Conservation (phyloP, 2,329 filamentous ascomycete species). For the Penicillium sp. region DNA sequence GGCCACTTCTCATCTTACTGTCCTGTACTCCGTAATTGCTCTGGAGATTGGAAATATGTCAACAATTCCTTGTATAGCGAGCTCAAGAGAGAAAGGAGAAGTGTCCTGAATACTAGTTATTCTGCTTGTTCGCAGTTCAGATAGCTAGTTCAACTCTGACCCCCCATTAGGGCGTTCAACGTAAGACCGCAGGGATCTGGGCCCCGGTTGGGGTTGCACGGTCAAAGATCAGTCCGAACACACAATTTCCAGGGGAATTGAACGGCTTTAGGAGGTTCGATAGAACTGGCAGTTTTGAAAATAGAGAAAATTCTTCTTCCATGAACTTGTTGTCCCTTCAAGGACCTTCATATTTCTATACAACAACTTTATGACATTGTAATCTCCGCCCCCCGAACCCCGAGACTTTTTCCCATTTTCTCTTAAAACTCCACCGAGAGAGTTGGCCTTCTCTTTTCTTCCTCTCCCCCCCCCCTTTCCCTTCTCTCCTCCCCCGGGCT, state of each 20-base stretch:
- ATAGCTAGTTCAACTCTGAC: background rate
- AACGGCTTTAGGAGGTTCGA: background rate
- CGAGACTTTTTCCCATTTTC: constrained; percentile 23
- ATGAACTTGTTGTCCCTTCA: background rate
- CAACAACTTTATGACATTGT: background rate
- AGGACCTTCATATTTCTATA: background rate
- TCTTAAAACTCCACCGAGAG: constrained; percentile 26
- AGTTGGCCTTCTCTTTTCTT: constrained; percentile 20
- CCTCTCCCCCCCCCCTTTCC: constrained; percentile 18
- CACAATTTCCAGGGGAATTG: constrained; percentile 12
- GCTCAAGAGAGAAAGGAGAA: background rate
- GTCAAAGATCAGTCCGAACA: constrained; percentile 12
- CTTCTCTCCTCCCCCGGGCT: constrained; percentile 16
- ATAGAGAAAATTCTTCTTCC: background rate
- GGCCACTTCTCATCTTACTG: background rate
- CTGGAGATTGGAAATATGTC: background rate
- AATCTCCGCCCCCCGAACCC: constrained; percentile 21
- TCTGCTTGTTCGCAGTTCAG: background rate
- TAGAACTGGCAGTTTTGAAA: background rate
- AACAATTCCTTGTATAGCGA: background rate
- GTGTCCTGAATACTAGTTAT: background rate
- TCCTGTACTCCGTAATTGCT: background rate
- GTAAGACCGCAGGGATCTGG: constrained; percentile 10
- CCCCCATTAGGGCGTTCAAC: background rate
- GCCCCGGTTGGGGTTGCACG: constrained; percentile 12